A percentile compares a stretch with the other conserved stretches of the same genome.
Conservation (phyloP, 345 rosid species). For the Bruguiera sexangula region DNA sequence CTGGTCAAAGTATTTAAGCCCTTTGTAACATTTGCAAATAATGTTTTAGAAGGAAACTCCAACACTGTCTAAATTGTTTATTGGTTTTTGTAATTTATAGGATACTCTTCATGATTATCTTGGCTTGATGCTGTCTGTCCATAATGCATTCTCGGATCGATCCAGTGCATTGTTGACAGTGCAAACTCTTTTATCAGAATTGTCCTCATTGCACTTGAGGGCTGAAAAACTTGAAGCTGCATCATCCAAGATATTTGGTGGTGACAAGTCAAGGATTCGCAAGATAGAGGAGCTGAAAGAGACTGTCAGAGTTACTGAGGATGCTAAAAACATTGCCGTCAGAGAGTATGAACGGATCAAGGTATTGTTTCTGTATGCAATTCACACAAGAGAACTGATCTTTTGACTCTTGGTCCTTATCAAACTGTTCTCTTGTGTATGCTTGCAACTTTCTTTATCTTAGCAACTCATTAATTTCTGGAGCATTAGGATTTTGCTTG, state of each 20-base stretch:
- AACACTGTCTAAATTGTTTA: too few species aligned
- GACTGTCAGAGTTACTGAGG: slow-evolving; percentile 72
- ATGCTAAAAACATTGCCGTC: slow-evolving; percentile 78
- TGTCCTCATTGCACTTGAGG: slow-evolving; percentile 64
- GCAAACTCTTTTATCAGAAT: slow-evolving; percentile 83
- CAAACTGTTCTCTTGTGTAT: neutral
- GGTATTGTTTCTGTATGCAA: slow-evolving; percentile 35
- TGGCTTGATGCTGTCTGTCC: slow-evolving; percentile 87
- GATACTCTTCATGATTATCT: slow-evolving; percentile 90
- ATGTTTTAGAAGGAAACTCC: too few species aligned
- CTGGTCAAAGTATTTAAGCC: neutral
- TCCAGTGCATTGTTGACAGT: slow-evolving; percentile 85
- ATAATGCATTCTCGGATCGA: slow-evolving; percentile 82
- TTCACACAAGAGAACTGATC: neutral
- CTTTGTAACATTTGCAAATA: neutral
- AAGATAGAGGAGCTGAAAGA: slow-evolving; percentile 88
- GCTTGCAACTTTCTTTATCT: neutral
- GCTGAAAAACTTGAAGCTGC: slow-evolving; percentile 92
- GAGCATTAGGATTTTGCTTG: neutral
- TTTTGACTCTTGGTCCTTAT: neutral
- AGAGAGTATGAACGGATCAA: slow-evolving; percentile 88
- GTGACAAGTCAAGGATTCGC: slow-evolving; percentile 88
- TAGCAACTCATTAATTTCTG: neutral
- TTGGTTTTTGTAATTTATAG: slow-evolving; percentile 34
- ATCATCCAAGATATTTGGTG: slow-evolving; percentile 93